phyloP scores from a whole-genome alignment of 176 grass and related monocot species.

The Oropetium thomaeum region DNA sequence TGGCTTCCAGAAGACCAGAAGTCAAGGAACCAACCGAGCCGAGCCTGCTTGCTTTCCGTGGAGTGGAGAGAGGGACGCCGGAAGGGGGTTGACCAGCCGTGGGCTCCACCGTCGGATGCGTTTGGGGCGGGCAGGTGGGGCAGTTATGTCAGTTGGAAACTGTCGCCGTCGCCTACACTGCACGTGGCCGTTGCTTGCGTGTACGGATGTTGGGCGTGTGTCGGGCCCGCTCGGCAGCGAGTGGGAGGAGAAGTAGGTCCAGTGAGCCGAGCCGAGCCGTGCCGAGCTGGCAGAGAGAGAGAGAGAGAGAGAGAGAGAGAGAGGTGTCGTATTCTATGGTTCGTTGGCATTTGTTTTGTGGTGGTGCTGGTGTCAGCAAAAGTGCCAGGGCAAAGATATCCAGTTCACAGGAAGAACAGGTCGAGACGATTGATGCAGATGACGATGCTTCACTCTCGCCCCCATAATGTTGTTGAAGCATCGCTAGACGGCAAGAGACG shows the following conservation, averaged over 20 bases:
- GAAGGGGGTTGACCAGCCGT: not conserved
- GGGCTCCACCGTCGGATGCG: not conserved
- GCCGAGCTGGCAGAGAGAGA: not conserved
- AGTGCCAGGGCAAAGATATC: not conserved
- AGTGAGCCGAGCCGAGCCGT: too few species aligned
- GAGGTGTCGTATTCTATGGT: not conserved
- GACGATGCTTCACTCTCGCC: too few species aligned
- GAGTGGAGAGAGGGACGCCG: too few species aligned
- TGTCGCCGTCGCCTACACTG: not conserved
- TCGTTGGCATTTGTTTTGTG: not conserved
- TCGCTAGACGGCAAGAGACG: too few species aligned
- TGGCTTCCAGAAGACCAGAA: conserved; percentile 7
- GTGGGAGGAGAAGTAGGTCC: too few species aligned
- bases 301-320: too few species aligned
- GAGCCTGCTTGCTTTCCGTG: too few species aligned
- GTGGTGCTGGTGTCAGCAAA: not conserved
- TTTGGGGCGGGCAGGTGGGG: not conserved
- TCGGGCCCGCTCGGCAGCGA: not conserved
- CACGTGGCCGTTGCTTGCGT: conserved; percentile 2
- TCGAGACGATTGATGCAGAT: too few species aligned
- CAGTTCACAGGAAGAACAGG: too few species aligned
- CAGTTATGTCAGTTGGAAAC: conserved; percentile 21
- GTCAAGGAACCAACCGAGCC: too few species aligned
- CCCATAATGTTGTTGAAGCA: too few species aligned
- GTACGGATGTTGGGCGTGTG: not conserved